Evolutionary conservation across 2,329 filamentous ascomycete genomes (phyloP), one percentile per base, ranked within the genome.

Genomic region (Claviceps purpurea): DNA sequence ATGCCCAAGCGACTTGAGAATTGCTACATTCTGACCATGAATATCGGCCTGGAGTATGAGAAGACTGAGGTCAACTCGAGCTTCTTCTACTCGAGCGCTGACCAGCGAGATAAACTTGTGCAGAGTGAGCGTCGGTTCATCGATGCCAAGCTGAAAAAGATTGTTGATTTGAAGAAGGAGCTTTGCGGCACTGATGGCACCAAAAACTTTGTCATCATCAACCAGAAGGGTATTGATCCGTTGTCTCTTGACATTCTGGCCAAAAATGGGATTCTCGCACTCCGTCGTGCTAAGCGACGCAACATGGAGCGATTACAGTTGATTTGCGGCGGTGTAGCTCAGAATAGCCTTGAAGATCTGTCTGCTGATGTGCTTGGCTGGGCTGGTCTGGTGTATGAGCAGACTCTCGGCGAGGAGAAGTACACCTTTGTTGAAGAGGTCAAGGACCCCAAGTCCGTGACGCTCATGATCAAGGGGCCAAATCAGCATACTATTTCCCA

Each of bases 291-390:
- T 42, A 98, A 98, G 84, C 81, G 93, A 69, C 86, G 93, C 67
- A 98, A 98, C 74, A 98, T 98, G 93, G 93, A 98, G 77, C 83
- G 93, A 63, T 75, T 98, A 59, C 93, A 98, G 72, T 81, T 98
- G 57, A 81, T 97, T 55, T 96, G 90, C 65, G 93, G 93, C 53
- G 93, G 93, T 64, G 75, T 78, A 50, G 84, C 93, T 51, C 91
- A 96, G 71, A 98, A 98, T 79, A 95, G 88, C 62, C 91, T 96
- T 5, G 93, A 98, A 42, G 93, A 97, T 63, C 72, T 98, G 56
- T 82, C 84, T 4, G 85, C 89, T 2, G 89, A 95, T 47, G 77
- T 91, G 55, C 83, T 98, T 51, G 93, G 93, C 57, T 98, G 91
- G 90, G 93, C 93, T 50, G 93, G 93, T 51, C 79, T 88, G 48